Evolutionary conservation across 176 grass and related monocot species (phyloP).

Genomic region (Zizania latifolia): DNA sequence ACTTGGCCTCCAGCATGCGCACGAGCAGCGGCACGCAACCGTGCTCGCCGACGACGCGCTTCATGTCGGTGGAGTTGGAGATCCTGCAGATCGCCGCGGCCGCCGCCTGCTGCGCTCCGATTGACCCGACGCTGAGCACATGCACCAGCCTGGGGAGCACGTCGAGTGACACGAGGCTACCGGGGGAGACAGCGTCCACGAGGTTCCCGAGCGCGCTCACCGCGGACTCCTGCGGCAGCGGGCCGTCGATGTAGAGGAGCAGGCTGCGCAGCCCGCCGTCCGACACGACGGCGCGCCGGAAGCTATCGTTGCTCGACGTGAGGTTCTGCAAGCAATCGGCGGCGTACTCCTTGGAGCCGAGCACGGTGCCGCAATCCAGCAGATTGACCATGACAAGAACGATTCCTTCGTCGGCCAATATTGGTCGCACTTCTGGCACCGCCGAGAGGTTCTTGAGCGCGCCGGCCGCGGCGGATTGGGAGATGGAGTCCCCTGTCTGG

Average conservation of each 20-base stretch:
- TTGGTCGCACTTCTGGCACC: slow-evolving; percentile 55
- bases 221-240: slow-evolving; percentile 57
- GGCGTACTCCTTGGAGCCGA: slow-evolving; percentile 70
- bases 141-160: slow-evolving; percentile 68
- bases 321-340: slow-evolving; percentile 83
- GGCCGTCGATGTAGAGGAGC: slow-evolving; percentile 61
- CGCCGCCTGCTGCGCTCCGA: slow-evolving; percentile 59
- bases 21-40: slow-evolving; percentile 55
- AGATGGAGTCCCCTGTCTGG: slow-evolving; percentile 60
- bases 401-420: slow-evolving; percentile 60
- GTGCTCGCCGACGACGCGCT: slow-evolving; percentile 54
- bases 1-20: slow-evolving; percentile 74
- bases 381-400: slow-evolving; percentile 65
- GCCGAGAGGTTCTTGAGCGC: slow-evolving; percentile 73
- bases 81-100: slow-evolving; percentile 56
- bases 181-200: slow-evolving; percentile 41
- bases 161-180: slow-evolving; percentile 54
- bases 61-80: slow-evolving; percentile 43
- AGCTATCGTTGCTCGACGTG: slow-evolving; percentile 45
- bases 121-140: slow-evolving; percentile 54
- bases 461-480: slow-evolving; percentile 60
- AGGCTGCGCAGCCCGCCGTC: slow-evolving; percentile 68
- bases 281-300: slow-evolving; percentile 56
- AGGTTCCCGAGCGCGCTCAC: slow-evolving; percentile 66
- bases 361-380: slow-evolving; percentile 45